Evolutionary conservation across 225 moss, liverwort and hornwort species (phyloP).

Genomic region (Bryoerythrophyllum caledonicum): DNA sequence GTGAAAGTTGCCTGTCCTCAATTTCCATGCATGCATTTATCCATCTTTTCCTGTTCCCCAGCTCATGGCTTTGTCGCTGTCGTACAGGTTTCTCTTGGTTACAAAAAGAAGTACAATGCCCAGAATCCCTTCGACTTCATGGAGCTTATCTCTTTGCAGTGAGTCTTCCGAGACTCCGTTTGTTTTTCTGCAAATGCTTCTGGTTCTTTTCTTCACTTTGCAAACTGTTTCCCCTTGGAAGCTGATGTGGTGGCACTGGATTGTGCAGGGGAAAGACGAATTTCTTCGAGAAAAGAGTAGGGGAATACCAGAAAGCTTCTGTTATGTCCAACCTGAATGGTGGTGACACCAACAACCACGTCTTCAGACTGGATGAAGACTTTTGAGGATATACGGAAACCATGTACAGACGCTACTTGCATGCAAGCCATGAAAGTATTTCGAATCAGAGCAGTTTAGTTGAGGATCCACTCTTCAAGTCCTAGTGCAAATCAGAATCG

Average conservation of each 20-base stretch:
- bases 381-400: conserved; percentile 34
- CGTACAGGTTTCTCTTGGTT: conserved; percentile 70
- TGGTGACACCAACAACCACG: conserved; percentile 59
- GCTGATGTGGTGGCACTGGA: neutral
- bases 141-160: conserved; percentile 98
- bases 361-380: conserved; percentile 84
- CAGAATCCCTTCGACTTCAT: conserved; percentile 91
- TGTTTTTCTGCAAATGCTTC: neutral
- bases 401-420: conserved; percentile 8
- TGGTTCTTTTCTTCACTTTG: too few relatives aligned
- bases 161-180: conserved; percentile 1
- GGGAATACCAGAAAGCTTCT: conserved; percentile 88
- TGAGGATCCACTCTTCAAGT: neutral
- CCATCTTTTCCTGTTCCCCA: neutral
- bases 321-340: conserved; percentile 80
- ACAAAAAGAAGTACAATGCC: conserved; percentile 61
- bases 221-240: neutral
- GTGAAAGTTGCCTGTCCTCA: neutral
- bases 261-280: conserved; percentile 79
- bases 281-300: conserved; percentile 92
- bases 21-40: too few relatives aligned
- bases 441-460: neutral
- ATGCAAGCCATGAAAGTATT: neutral
- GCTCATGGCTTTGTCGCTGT: neutral
- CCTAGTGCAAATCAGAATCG: neutral